These are phyloP conservation scores for Penicillium salamii DNA, from an alignment of 495 filamentous ascomycete genomes.

Conservation along the genomic window DNA sequence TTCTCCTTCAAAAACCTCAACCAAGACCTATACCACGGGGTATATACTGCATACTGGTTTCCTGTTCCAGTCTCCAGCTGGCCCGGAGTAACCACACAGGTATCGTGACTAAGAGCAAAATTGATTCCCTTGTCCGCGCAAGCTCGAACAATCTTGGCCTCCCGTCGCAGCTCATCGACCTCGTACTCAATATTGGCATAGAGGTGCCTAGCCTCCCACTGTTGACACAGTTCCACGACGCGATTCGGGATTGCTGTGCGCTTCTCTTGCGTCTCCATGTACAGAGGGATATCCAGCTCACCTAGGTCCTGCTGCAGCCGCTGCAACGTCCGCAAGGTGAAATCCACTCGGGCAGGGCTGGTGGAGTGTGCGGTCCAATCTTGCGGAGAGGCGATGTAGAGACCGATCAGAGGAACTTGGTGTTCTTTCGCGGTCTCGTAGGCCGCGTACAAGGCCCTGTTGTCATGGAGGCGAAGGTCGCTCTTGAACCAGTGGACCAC, in stretches of 20 bases:
- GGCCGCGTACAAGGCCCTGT: conserved; percentile 67
- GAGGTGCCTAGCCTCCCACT: conserved; percentile 69
- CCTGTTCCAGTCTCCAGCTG: conserved; percentile 59
- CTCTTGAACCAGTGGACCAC: conserved; percentile 93
- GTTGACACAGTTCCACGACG: conserved; percentile 65
- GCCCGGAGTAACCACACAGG: conserved; percentile 77
- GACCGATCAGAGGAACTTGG: conserved; percentile 64
- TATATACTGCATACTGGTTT: conserved; percentile 81
- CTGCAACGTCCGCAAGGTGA: conserved; percentile 66
- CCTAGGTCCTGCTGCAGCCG: conserved; percentile 64
- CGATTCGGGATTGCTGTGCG: conserved; percentile 58
- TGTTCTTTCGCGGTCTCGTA: conserved; percentile 61
- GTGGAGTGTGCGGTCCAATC: conserved; percentile 81
- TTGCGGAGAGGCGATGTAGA: conserved; percentile 83
- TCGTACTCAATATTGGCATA: conserved; percentile 60
- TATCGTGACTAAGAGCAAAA: conserved; percentile 70
- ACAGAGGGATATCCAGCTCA: conserved; percentile 73
- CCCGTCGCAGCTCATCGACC: conserved; percentile 62
- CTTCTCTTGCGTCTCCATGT: conserved; percentile 68
- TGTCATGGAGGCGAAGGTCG: conserved; percentile 73
- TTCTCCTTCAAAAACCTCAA: conserved; percentile 66
- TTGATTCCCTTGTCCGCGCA: conserved; percentile 59
- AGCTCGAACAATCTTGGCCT: conserved; percentile 60
- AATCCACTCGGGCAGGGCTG: conserved; percentile 72
- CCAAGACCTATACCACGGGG: conserved; percentile 80